phyloP scores from a whole-genome alignment of 441 rosid species.

The Jatropha multifida region DNA sequence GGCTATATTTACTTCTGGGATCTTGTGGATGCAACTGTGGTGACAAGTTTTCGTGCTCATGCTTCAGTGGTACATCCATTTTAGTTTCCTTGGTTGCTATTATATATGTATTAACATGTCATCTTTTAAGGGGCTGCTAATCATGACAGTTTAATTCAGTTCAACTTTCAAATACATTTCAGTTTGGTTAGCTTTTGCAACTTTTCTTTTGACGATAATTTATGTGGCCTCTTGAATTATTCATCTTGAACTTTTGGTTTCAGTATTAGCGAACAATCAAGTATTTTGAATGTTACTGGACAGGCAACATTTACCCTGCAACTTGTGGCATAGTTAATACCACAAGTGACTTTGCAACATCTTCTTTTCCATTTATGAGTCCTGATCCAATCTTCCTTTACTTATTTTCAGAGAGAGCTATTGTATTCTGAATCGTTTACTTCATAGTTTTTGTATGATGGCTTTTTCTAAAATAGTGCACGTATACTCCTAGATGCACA shows the following conservation, averaged over 20 bases:
- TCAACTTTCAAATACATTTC: background rate
- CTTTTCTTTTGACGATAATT: background rate
- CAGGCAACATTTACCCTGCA: background rate
- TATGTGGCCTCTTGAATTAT: background rate
- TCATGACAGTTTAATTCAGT: background rate
- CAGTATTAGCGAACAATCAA: background rate
- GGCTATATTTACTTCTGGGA: slow-evolving; percentile 95
- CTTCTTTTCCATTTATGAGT: background rate
- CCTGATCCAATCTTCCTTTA: background rate
- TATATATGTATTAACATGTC: background rate
- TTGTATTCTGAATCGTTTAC: background rate
- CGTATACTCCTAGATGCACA: background rate
- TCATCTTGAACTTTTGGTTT: background rate
- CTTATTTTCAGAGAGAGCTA: background rate
- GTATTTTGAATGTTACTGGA: background rate
- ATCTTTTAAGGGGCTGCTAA: background rate
- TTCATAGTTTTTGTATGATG: background rate
- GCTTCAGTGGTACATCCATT: slow-evolving; percentile 63
- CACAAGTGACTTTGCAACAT: background rate
- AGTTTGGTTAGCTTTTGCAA: background rate
- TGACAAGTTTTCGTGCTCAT: slow-evolving; percentile 76
- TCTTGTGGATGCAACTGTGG: slow-evolving; percentile 84
- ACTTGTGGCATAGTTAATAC: background rate
- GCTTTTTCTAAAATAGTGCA: background rate
- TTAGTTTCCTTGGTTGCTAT: background rate